These are phyloP conservation scores for Ophiostoma ips DNA, from an alignment of 2,329 filamentous ascomycete genomes.

Conservation along the genomic window DNA sequence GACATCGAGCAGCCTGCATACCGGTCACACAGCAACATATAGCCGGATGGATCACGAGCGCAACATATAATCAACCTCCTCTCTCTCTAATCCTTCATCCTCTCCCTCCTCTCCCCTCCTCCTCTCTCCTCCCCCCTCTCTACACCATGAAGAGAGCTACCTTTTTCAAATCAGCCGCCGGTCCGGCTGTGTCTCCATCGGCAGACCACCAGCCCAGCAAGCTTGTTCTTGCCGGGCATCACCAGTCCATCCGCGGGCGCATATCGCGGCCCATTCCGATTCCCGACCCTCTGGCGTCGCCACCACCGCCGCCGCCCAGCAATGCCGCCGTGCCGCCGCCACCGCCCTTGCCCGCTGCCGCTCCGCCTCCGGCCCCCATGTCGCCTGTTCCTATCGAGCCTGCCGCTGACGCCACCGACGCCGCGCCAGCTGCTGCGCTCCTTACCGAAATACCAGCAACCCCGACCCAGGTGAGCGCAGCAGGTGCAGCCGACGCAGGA, in stretches of 20 bases:
- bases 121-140: neutral
- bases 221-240: constrained; percentile 17
- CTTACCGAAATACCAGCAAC: no score
- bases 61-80: no score
- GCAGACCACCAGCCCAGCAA: constrained; percentile 14
- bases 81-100: no score
- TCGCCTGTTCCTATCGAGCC: no score
- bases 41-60: no score
- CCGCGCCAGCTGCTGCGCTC: no score
- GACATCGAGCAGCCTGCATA: no score
- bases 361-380: neutral
- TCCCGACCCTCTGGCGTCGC: constrained; percentile 22
- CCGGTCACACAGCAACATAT: no score
- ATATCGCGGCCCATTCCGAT: constrained; percentile 50
- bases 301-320: neutral
- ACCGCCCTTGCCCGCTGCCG: neutral
- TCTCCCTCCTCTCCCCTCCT: neutral
- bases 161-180: constrained; percentile 29
- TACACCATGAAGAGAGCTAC: constrained; percentile 13
- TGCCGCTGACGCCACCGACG: no score
- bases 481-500: no score
- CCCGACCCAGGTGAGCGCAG: neutral
- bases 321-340: neutral
- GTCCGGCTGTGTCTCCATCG: constrained; percentile 16
- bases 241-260: constrained; percentile 40